Base-by-base conservation (phyloP, 139 green algal genomes). In the Chlamydomonas urium region DNA sequence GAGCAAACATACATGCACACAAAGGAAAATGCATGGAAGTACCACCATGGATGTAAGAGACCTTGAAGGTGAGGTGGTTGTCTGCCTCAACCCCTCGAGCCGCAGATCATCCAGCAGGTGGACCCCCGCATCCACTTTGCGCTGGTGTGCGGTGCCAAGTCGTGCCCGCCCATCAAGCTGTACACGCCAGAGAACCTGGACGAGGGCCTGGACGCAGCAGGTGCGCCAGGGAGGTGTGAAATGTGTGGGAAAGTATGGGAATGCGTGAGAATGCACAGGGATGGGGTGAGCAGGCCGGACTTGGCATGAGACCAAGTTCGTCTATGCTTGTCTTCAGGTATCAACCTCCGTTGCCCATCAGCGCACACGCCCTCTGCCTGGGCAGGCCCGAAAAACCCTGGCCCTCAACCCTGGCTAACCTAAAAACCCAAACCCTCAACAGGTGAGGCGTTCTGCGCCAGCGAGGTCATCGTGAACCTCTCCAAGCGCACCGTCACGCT, bases 51-150 rank as follows among this genome's bases (percentile, higher is more conserved):
- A n/a, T n/a, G n/a, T n/a, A n/a, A n/a, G n/a, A n/a, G n/a, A n/a
- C n/a, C n/a, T n/a, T n/a, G n/a, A n/a, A n/a, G n/a, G n/a, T n/a
- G n/a, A n/a, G n/a, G n/a, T n/a, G n/a, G n/a, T n/a, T n/a, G n/a
- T n/a, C n/a, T n/a, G n/a, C n/a, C n/a, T n/a, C n/a, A n/a, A n/a
- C n/a, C n/a, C n/a, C n/a, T n/a, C n/a, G n/a, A n/a, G n/a, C n/a
- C n/a, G 38, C 72, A 80, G 73, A 66, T 85, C 24, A 67, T 93
- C 24, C 17, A 42, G 0, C 85, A 82, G 0, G 4, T 91, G 29
- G 94, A 98, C 75, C 77, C 90, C 1, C 85, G 94, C 38, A 94
- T 98, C 57, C 94, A 98, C 83, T 98, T 98, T 85, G 92, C 91
- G 35, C 88, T 98, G 36, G 90, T 95, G 62, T 98, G 94, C 73